Conservation (phyloP, 2,329 filamentous ascomycete species). For the Cadophora gregata region DNA sequence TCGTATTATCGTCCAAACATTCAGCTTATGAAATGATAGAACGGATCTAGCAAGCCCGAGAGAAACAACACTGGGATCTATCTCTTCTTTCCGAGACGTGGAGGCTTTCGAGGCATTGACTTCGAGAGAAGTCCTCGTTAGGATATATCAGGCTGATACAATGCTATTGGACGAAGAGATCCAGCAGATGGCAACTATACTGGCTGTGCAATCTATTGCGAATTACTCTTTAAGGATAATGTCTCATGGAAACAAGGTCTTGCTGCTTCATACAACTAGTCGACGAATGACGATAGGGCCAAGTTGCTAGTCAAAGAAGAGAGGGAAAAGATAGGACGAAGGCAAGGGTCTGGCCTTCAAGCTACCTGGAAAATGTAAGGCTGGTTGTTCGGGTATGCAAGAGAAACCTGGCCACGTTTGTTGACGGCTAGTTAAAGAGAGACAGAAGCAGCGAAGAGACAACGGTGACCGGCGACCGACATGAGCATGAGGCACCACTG, state of each 20-base stretch:
- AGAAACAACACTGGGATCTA: conserved; percentile 33
- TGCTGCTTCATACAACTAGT: conserved; percentile 19
- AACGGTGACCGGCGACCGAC: conserved; percentile 40
- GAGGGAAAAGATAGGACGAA: conserved; percentile 39
- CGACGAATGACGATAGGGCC: conserved; percentile 29
- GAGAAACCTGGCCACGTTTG: conserved; percentile 39
- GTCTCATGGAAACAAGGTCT: conserved; percentile 17
- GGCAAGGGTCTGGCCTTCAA: conserved; percentile 29
- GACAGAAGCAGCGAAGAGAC: conserved; percentile 38
- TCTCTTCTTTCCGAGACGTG: conserved; percentile 38
- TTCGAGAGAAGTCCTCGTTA: conserved; percentile 29
- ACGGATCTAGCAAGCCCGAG: conserved; percentile 39
- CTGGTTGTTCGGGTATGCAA: conserved; percentile 39
- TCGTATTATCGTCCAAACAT: conserved; percentile 42
- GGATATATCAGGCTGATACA: conserved; percentile 33
- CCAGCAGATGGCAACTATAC: conserved; percentile 37
- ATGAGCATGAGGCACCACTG: conserved; percentile 37
- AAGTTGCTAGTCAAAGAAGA: conserved; percentile 25
- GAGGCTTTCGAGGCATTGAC: conserved; percentile 37
- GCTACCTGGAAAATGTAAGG: conserved; percentile 37
- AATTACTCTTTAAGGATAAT: conserved; percentile 26
- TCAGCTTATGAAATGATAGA: conserved; percentile 38
- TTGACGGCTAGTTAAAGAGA: conserved; percentile 40
- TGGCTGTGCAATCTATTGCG: conserved; percentile 35
- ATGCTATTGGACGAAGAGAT: conserved; percentile 36